Conservation (phyloP, 495 filamentous ascomycete species). For the Penicillium parvum region DNA sequence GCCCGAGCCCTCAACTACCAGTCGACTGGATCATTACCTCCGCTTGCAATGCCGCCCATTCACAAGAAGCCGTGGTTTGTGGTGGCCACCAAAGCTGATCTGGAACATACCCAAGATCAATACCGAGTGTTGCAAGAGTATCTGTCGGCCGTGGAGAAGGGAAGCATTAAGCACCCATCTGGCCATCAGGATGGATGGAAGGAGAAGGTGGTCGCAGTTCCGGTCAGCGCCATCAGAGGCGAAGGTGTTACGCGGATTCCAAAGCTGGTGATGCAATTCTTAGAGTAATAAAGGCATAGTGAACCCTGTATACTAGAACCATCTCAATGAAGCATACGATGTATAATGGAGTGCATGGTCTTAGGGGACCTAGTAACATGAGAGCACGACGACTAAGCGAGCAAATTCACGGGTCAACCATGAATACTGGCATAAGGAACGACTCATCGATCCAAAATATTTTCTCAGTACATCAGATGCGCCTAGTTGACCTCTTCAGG, state of each 20-base stretch:
- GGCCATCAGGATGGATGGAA: constrained; percentile 64
- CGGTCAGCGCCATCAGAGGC: constrained; percentile 81
- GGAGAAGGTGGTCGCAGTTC: constrained; percentile 62
- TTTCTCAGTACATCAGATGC: no score
- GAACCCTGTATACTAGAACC: constrained; percentile 17
- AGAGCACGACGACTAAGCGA: no score
- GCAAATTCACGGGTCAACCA: no score
- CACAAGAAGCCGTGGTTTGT: constrained; percentile 95
- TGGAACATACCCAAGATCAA: constrained; percentile 72
- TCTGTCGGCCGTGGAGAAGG: constrained; percentile 54
- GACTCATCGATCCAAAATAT: no score
- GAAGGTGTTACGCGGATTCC: constrained; percentile 78
- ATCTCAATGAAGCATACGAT: constrained; percentile 3
- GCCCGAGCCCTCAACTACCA: constrained; percentile 7
- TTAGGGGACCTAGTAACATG: no score
- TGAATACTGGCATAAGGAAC: no score
- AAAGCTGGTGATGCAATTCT: constrained; percentile 67
- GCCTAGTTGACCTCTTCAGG: no score
- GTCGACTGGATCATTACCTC: constrained; percentile 24
- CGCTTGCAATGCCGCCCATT: constrained; percentile 54
- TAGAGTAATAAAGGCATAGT: constrained; percentile 45
- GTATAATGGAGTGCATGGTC: no score
- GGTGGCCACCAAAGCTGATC: constrained; percentile 90
- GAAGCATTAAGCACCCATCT: constrained; percentile 63
- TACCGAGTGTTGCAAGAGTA: constrained; percentile 66